Conservation (phyloP, 768 basidiomycete genomes). For the Suillus paluster region DNA sequence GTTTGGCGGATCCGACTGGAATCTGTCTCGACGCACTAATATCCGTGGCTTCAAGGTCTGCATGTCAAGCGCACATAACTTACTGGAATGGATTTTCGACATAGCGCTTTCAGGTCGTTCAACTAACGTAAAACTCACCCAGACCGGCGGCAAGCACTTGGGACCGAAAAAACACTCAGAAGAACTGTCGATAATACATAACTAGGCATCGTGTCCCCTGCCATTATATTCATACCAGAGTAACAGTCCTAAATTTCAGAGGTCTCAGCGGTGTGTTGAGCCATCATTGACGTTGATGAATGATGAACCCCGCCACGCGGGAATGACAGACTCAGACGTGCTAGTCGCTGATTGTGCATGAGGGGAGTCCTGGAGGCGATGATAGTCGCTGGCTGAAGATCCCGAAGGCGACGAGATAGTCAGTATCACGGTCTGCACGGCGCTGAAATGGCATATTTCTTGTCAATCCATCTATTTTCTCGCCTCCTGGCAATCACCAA, state of each 20-base stretch:
- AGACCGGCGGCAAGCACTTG: neutral
- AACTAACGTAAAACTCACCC: constrained; percentile 4
- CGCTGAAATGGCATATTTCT: neutral
- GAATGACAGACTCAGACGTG: neutral
- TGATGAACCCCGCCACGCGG: neutral
- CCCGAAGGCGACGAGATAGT: neutral
- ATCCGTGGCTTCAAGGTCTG: neutral
- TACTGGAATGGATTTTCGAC: neutral
- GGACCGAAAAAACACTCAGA: neutral
- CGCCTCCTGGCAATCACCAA: neutral
- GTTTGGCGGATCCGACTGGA: neutral
- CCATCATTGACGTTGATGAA: neutral
- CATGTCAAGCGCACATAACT: neutral
- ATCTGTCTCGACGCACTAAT: neutral
- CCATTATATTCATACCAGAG: neutral
- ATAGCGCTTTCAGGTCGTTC: neutral
- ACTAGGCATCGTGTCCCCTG: neutral
- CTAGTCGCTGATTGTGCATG: neutral
- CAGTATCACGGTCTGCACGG: neutral
- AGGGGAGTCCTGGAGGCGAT: neutral
- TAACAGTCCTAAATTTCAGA: neutral
- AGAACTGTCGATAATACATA: neutral
- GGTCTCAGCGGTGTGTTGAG: neutral
- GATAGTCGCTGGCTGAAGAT: neutral
- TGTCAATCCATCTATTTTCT: neutral